Evolutionary conservation across 768 basidiomycete species (phyloP).

Genomic region (Tephrocybe sp.): DNA sequence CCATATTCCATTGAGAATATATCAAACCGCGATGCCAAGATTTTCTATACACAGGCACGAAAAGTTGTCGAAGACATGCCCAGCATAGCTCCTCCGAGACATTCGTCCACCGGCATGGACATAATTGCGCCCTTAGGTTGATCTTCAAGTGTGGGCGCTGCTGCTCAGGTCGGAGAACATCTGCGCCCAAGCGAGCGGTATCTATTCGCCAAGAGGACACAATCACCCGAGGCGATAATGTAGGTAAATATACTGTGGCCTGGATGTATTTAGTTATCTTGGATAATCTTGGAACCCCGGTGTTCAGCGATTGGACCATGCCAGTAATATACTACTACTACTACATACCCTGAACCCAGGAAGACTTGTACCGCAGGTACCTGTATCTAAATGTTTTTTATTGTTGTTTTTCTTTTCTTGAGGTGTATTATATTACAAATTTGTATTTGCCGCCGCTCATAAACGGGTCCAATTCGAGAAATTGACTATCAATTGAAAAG

Average conservation of each 20-base stretch:
- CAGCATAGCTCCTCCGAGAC: slow-evolving; percentile 12
- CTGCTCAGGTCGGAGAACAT: slow-evolving; percentile 8
- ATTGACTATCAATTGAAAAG: too few relatives aligned
- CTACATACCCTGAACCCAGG: too few relatives aligned
- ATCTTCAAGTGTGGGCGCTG: slow-evolving; percentile 15
- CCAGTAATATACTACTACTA: too few relatives aligned
- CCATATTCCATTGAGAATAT: slow-evolving; percentile 92
- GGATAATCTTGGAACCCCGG: neutral
- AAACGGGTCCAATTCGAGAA: too few relatives aligned
- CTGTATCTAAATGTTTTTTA: too few relatives aligned
- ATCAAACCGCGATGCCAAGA: slow-evolving; percentile 68
- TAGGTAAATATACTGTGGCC: too few relatives aligned
- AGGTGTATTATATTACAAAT: too few relatives aligned
- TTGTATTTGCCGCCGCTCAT: too few relatives aligned
- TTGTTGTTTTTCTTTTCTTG: too few relatives aligned
- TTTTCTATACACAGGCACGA: slow-evolving; percentile 92
- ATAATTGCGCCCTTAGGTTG: slow-evolving; percentile 4
- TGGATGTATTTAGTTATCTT: neutral
- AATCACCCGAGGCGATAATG: too few relatives aligned
- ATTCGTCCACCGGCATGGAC: slow-evolving; percentile 3
- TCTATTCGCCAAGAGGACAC: slow-evolving; percentile 1
- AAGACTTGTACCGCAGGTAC: too few relatives aligned
- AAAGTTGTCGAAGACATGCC: slow-evolving; percentile 30
- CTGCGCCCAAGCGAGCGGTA: slow-evolving; percentile 12
- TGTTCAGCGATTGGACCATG: too few relatives aligned